Evolutionary conservation across 1,284 basidiomycete species (phyloP).

Genomic region (Pseudozyma hubeiensis): DNA sequence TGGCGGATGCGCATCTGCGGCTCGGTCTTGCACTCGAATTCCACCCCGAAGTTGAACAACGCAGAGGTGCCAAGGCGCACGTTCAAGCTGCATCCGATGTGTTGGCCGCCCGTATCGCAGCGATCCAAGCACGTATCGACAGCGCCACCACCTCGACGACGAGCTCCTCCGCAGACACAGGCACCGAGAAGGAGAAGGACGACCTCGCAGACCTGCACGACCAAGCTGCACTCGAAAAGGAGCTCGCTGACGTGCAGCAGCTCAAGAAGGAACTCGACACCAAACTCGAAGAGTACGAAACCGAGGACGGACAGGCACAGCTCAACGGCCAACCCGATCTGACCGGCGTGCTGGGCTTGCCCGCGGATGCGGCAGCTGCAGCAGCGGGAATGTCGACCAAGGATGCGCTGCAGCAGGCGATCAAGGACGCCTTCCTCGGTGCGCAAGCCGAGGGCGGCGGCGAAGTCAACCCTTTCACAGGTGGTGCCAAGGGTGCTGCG

Average conservation of each 20-base stretch:
- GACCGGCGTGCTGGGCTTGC: slow-evolving; percentile 28
- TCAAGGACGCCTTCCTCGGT: slow-evolving; percentile 64
- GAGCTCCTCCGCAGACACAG: slow-evolving; percentile 2
- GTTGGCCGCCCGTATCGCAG: slow-evolving; percentile 44
- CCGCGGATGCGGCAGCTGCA: slow-evolving; percentile 22
- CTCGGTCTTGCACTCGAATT: slow-evolving; percentile 66
- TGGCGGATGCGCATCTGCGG: slow-evolving; percentile 65
- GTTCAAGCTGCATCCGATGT: slow-evolving; percentile 54
- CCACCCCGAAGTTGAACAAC: slow-evolving; percentile 55
- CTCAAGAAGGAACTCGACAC: slow-evolving; percentile 61
- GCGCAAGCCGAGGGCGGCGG: slow-evolving; percentile 25
- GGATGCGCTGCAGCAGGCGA: slow-evolving; percentile 61
- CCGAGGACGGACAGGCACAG: slow-evolving; percentile 47
- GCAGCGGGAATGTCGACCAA: slow-evolving; percentile 39
- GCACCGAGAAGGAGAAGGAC: slow-evolving; percentile 41
- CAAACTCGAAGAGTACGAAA: slow-evolving; percentile 64
- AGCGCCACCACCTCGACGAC: background rate
- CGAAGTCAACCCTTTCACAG: slow-evolving; percentile 28
- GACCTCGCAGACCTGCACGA: slow-evolving; percentile 48
- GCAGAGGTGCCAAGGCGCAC: slow-evolving; percentile 49
- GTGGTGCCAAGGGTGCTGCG: slow-evolving; percentile 15
- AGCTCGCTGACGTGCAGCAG: slow-evolving; percentile 57
- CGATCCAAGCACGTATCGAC: slow-evolving; percentile 43
- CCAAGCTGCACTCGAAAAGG: slow-evolving; percentile 40
- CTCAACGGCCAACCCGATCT: slow-evolving; percentile 45